These are phyloP conservation scores for Pythium sukuiense DNA, from an alignment of 352 stramenopile genomes.

Conservation along the genomic window DNA sequence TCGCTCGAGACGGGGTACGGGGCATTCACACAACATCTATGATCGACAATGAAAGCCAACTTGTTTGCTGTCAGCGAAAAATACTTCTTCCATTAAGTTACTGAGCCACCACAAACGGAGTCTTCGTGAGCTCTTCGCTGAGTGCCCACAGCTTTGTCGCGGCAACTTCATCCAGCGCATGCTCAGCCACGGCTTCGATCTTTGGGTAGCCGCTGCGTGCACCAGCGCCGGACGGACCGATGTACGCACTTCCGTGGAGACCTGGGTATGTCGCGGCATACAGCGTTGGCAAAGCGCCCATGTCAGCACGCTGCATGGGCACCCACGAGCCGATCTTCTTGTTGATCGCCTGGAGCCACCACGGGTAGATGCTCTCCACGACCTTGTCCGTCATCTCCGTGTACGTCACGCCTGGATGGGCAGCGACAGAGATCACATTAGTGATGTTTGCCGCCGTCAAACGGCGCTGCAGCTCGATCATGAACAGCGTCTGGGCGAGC, in stretches of 20 bases:
- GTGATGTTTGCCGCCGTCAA: slow-evolving; percentile 25
- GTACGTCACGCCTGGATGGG: slow-evolving; percentile 28
- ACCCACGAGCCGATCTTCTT: slow-evolving; percentile 11
- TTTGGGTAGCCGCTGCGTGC: slow-evolving; percentile 20
- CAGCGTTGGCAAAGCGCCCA: slow-evolving; percentile 20
- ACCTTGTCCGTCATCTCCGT: slow-evolving; percentile 24
- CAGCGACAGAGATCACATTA: slow-evolving; percentile 35
- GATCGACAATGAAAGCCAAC: no score
- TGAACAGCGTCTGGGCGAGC: slow-evolving; percentile 25
- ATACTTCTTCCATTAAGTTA: background rate
- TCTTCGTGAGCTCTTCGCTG: slow-evolving; percentile 25
- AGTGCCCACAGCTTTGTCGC: slow-evolving; percentile 23
- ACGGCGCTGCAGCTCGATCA: slow-evolving; percentile 45
- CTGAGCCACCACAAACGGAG: slow-evolving; percentile 12
- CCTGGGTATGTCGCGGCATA: slow-evolving; percentile 19
- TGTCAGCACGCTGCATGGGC: slow-evolving; percentile 14
- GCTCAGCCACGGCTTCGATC: slow-evolving; percentile 18
- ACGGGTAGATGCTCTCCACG: slow-evolving; percentile 23
- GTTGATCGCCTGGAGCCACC: slow-evolving; percentile 22
- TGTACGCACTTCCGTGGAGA: slow-evolving; percentile 23
- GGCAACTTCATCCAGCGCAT: slow-evolving; percentile 6
- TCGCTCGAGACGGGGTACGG: no score
- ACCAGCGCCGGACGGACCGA: slow-evolving; percentile 9
- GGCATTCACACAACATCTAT: no score
- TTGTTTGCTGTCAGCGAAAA: no score